These are phyloP conservation scores for Toxicodendron radicans DNA, from an alignment of 345 rosid species.

Conservation along the genomic window DNA sequence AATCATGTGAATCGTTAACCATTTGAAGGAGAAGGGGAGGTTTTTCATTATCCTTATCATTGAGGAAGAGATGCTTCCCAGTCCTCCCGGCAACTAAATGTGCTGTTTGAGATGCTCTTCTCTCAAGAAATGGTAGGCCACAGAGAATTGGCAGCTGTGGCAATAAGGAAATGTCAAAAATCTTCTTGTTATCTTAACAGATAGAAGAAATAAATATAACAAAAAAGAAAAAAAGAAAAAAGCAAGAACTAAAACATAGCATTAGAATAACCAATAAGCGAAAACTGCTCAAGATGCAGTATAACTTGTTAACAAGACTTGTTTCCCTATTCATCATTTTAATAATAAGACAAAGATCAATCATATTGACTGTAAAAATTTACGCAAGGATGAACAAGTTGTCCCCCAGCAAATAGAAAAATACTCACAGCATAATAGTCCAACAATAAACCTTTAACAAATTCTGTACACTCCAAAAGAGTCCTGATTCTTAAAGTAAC, in stretches of 20 bases:
- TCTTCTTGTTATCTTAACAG: no score
- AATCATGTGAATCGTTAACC: constrained; percentile 67
- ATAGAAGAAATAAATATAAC: not conserved
- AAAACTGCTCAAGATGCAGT: not conserved
- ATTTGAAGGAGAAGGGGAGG: constrained; percentile 91
- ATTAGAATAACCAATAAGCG: not conserved
- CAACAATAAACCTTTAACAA: not conserved
- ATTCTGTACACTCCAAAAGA: not conserved
- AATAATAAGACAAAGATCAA: not conserved
- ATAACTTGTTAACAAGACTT: not conserved
- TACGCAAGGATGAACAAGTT: not conserved
- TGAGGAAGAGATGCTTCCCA: constrained; percentile 89
- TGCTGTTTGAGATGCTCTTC: constrained; percentile 81
- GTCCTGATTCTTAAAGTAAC: not conserved
- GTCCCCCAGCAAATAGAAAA: not conserved
- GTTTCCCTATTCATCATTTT: constrained; percentile 12
- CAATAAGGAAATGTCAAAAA: constrained; percentile 15
- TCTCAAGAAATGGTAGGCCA: constrained; percentile 90
- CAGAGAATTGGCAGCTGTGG: constrained; percentile 84
- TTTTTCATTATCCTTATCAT: constrained; percentile 68
- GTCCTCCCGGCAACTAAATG: constrained; percentile 87
- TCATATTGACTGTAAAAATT: not conserved
- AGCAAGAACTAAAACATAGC: not conserved
- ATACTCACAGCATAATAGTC: not conserved
- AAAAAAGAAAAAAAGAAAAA: not conserved